phyloP scores from a whole-genome alignment of 2,329 filamentous ascomycete species.

The Shiraia bambusicola region DNA sequence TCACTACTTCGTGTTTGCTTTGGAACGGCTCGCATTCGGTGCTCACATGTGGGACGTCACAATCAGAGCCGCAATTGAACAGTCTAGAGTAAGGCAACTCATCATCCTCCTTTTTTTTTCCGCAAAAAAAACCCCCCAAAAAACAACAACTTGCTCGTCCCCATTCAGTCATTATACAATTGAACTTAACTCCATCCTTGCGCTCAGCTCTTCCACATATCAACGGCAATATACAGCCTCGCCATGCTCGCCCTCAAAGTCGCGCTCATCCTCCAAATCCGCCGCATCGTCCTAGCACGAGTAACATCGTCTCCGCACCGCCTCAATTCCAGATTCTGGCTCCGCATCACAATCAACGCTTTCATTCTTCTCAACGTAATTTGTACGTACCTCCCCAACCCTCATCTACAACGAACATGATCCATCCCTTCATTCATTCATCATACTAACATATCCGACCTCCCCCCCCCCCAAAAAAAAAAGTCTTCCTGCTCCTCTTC shows the following conservation, averaged over 20 bases:
- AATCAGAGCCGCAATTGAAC: conserved; percentile 7
- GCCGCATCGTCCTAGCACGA: conserved; percentile 13
- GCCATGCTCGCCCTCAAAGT: conserved; percentile 19
- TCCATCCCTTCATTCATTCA: no score
- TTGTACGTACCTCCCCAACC: no score
- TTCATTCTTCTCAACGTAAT: conserved; percentile 16
- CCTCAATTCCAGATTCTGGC: not conserved
- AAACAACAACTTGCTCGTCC: no score
- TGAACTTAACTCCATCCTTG: not conserved
- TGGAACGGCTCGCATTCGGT: conserved; percentile 8
- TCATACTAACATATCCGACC: no score
- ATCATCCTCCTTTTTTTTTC: not conserved
- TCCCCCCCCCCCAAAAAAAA: no score
- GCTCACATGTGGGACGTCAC: conserved; percentile 17
- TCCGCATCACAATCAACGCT: conserved; percentile 9
- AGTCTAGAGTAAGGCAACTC: conserved; percentile 7
- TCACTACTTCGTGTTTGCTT: conserved; percentile 9
- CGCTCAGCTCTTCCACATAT: conserved; percentile 13
- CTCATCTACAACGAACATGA: no score
- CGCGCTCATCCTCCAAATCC: conserved; percentile 20
- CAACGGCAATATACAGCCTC: conserved; percentile 12
- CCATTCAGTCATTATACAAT: no score
- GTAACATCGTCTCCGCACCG: not conserved
- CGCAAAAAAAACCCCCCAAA: no score
- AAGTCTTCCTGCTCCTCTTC: conserved; percentile 17